phyloP scores from a whole-genome alignment of 495 filamentous ascomycete species.

The Aspergillus nidulans region DNA sequence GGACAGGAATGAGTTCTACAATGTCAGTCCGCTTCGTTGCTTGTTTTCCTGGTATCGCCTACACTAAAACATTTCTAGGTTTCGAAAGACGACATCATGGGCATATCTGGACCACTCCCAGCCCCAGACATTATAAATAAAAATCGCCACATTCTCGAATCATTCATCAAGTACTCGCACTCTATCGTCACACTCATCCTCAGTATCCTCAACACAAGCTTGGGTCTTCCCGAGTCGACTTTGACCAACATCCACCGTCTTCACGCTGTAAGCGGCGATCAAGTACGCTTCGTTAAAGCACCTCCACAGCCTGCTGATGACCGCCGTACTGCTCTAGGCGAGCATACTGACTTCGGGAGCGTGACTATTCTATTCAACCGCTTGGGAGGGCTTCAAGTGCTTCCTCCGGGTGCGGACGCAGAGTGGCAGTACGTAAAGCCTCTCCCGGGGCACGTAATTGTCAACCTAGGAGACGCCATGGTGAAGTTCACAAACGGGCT shows the following conservation, averaged over 20 bases:
- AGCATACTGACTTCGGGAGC: conserved; percentile 52
- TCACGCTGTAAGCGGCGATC: conserved; percentile 49
- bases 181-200: conserved; percentile 45
- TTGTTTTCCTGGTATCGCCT: not conserved
- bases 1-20: conserved; percentile 61
- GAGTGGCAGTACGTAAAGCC: conserved; percentile 60
- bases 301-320: conserved; percentile 40
- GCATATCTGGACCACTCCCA: conserved; percentile 38
- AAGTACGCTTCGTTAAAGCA: conserved; percentile 53
- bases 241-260: conserved; percentile 48
- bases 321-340: conserved; percentile 37
- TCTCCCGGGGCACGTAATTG: conserved; percentile 51
- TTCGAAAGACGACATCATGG: conserved; percentile 52
- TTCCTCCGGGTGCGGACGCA: conserved; percentile 40
- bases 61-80: conserved; percentile 18
- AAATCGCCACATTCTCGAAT: conserved; percentile 34
- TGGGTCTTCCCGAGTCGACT: conserved; percentile 45
- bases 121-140: conserved; percentile 39
- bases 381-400: conserved; percentile 56
- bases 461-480: conserved; percentile 65
- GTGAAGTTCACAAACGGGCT: conserved; percentile 58
- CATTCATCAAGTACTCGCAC: conserved; percentile 49
- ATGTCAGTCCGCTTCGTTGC: conserved; percentile 41
- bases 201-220: conserved; percentile 43
- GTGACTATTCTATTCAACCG: conserved; percentile 59